phyloP scores from a whole-genome alignment of 2,329 filamentous ascomycete genomes.

The Arachnomyces sp. region DNA sequence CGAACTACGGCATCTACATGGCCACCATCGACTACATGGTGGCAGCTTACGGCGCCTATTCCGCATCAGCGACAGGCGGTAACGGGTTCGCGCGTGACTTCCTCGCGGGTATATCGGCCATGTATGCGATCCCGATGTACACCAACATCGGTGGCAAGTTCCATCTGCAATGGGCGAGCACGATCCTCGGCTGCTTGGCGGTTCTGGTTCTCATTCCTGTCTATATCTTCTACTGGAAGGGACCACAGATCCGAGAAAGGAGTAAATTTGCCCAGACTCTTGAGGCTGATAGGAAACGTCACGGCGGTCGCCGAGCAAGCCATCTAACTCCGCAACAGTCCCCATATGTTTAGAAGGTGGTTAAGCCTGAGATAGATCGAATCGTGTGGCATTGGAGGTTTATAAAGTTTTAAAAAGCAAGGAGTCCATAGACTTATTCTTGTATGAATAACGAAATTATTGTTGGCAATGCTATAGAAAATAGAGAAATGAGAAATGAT shows the following conservation, averaged over 20 bases:
- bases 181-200: constrained; percentile 44
- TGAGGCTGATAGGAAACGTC: constrained; percentile 18
- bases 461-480: too few species aligned
- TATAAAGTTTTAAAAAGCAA: too few species aligned
- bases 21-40: constrained; percentile 72
- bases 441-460: too few species aligned
- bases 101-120: constrained; percentile 61
- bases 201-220: constrained; percentile 46
- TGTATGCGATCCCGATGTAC: constrained; percentile 60
- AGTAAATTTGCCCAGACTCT: constrained; percentile 44
- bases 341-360: too few species aligned
- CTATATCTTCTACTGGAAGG: constrained; percentile 50
- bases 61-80: constrained; percentile 65
- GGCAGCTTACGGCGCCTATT: constrained; percentile 63
- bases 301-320: constrained; percentile 14
- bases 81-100: constrained; percentile 69
- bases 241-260: constrained; percentile 42
- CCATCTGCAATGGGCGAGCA: constrained; percentile 47
- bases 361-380: too few species aligned
- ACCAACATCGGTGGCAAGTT: constrained; percentile 35
- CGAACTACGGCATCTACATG: constrained; percentile 68
- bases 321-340: neutral
- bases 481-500: too few species aligned
- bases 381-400: too few species aligned
- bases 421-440: too few species aligned